phyloP scores from a whole-genome alignment of 2,329 filamentous ascomycete genomes.

The Claviceps sp. region DNA sequence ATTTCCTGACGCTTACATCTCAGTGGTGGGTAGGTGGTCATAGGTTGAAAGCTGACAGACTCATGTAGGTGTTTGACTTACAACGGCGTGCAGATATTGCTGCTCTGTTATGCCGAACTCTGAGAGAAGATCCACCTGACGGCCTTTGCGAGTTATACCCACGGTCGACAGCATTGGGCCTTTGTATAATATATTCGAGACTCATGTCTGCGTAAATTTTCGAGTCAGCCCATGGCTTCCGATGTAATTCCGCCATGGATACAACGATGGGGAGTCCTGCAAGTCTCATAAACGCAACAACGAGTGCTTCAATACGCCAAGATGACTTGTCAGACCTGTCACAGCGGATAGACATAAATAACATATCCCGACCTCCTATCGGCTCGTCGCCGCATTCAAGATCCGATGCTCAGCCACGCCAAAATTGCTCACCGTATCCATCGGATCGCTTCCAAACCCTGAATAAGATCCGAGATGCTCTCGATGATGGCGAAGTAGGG shows the following conservation, averaged over 20 bases:
- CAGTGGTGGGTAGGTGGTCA: conserved; percentile 1
- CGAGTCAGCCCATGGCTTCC: conserved; percentile 1
- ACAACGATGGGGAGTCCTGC: not conserved
- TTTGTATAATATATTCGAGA: not conserved
- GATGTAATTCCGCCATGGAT: conserved; percentile 3
- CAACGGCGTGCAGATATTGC: not conserved
- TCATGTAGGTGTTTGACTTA: conserved; percentile 1
- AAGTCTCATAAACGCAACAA: not conserved
- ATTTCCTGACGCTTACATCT: conserved; percentile 8
- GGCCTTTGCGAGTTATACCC: conserved; percentile 2
- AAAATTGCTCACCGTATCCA: conserved; percentile 22
- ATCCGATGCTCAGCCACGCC: conserved; percentile 11
- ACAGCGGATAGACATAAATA: conserved; percentile 7
- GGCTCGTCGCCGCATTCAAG: not conserved
- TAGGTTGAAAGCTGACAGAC: conserved; percentile 5
- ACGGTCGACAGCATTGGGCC: conserved; percentile 3
- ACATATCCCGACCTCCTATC: not conserved
- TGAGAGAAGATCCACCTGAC: conserved; percentile 1
- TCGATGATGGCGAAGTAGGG: conserved; percentile 13
- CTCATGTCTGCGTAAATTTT: conserved; percentile 3
- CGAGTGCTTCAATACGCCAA: not conserved
- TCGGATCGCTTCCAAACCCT: conserved; percentile 2
- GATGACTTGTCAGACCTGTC: conserved; percentile 1
- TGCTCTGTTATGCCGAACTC: not conserved
- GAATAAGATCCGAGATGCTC: conserved; percentile 10